These are phyloP conservation scores for Hanseniaspora hatyaiensis DNA, from an alignment of 805 yeast species.

Conservation along the genomic window DNA sequence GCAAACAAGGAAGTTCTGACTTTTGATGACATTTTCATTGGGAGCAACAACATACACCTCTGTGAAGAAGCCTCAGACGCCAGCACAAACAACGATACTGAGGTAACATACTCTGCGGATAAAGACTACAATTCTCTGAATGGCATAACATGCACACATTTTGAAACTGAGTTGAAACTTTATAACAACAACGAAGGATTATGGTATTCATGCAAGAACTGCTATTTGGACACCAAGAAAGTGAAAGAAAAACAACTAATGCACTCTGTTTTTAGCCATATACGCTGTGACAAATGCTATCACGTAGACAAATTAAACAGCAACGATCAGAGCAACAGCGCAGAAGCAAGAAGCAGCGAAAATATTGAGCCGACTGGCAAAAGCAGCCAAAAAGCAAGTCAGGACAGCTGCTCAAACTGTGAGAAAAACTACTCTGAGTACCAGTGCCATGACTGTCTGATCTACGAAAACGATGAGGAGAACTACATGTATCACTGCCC, in stretches of 20 bases:
- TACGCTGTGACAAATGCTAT: conserved; percentile 7
- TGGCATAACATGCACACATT: not conserved
- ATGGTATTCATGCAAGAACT: conserved; percentile 13
- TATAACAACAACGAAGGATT: not conserved
- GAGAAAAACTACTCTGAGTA: conserved; percentile 52
- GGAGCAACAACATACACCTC: no score
- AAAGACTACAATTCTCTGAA: conserved; percentile 5
- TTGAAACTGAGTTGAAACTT: not conserved
- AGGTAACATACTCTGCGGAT: not conserved
- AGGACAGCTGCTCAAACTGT: not conserved
- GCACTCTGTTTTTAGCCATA: not conserved
- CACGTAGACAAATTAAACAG: not conserved
- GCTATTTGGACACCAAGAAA: not conserved
- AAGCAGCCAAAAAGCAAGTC: no score
- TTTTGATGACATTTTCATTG: not conserved
- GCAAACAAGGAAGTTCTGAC: not conserved
- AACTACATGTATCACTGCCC: conserved; percentile 86
- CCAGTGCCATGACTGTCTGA: conserved; percentile 63
- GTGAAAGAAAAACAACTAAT: not conserved
- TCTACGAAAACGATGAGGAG: conserved; percentile 69
- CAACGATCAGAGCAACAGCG: no score
- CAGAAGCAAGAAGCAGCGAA: no score
- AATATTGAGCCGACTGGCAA: no score
- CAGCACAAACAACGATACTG: not conserved
- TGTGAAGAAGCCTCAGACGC: no score